Base-by-base conservation (phyloP, 2,329 filamentous ascomycete genomes). In the Cytospora mali region DNA sequence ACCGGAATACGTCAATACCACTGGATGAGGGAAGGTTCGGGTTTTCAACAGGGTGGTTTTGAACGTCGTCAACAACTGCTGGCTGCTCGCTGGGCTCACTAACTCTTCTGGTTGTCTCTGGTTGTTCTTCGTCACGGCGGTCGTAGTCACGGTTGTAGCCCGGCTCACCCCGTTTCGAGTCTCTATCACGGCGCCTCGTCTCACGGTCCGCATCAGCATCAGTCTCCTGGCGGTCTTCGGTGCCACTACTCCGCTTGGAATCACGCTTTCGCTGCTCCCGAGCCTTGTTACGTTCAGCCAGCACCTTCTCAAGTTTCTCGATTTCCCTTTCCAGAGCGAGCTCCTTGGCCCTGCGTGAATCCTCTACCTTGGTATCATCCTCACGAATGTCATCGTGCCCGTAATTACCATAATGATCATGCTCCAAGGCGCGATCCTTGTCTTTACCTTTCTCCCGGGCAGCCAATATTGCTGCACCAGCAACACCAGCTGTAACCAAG, bases 1-100 rank as follows among this genome's bases (percentile, higher is more conserved):
- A 88, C 70, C 85, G 79, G 71, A 88, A 87, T 21, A 84, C 83
- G 72, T 88, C 81, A 69, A 84, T 71, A n/a, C 71, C 68, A 63
- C 68, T 69, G 64, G 71, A 68, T 27, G 64, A 64, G 58, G 71
- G 68, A 62, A 70, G 64, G 25, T 48, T 65, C 55, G 69, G 64
- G 58, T 67, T 64, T 66, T 69, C 68, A 58, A 70, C 48, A 63
- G 68, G 63, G 68, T 74, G 67, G 67, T 75, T 69, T 64, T 73
- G 49, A 21, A 46, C 39, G 50, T 52, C 50, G 66, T 69, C 62
- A 57, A 58, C 58, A 58, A 66, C 66, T n/a, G 65, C 49, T 62
- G 58, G 54, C 65, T 66, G 52, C 62, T 64, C 55, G 68, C 42
- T 51, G 54, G 64, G 55, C 65, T 70, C 59, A 57, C 57, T 72